Conservation (phyloP, 257 asterid genomes). For the Solanum ossicruentum region DNA sequence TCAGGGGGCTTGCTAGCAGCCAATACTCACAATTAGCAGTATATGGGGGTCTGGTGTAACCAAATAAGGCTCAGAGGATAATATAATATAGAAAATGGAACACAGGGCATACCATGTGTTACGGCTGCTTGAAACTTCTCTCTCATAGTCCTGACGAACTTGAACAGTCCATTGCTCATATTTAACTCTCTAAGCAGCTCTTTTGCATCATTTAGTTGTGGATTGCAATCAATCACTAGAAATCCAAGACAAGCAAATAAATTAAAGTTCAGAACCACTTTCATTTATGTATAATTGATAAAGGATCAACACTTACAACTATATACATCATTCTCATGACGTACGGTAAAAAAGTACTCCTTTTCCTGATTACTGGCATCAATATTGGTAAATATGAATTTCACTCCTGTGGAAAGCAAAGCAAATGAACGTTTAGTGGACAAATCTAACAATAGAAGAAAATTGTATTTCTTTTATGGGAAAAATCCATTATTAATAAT, state of each 20-base stretch:
- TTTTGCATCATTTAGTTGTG: conserved; percentile 41
- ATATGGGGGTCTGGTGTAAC: neutral
- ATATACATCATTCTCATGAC: conserved; percentile 63
- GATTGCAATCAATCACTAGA: conserved; percentile 61
- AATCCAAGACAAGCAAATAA: neutral
- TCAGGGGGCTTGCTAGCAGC: neutral
- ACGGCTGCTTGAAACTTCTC: conserved; percentile 65
- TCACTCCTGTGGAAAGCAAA: conserved; percentile 51
- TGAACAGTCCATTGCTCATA: conserved; percentile 58
- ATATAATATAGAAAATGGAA: neutral
- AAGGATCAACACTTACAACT: conserved; percentile 38
- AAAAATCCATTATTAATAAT: neutral
- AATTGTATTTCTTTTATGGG: neutral
- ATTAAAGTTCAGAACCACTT: neutral
- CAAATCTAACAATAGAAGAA: neutral
- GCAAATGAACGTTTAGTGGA: neutral
- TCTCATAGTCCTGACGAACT: conserved; percentile 80
- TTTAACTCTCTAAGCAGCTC: conserved; percentile 56
- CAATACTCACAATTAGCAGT: neutral
- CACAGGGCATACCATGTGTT: conserved; percentile 30
- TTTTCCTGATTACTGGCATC: conserved; percentile 35
- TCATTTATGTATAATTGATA: neutral
- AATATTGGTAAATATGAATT: conserved; percentile 68
- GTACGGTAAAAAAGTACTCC: conserved; percentile 64
- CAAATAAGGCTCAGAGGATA: neutral